Conservation (phyloP, 441 rosid species). For the Populus trichocarpa region DNA sequence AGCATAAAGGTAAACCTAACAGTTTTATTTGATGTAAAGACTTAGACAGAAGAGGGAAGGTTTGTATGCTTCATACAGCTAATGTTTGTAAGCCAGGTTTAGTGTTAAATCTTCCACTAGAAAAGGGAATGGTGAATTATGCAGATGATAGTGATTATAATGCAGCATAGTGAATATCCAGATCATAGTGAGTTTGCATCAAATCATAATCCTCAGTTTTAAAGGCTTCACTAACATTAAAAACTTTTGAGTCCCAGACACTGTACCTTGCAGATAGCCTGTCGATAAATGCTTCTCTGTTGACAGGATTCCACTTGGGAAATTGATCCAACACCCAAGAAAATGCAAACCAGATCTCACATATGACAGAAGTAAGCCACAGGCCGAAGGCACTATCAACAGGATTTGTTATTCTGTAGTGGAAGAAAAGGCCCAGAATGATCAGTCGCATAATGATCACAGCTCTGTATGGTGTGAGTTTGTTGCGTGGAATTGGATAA, state of each 20-base stretch:
- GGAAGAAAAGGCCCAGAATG: slow-evolving; percentile 87
- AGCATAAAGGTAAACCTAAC: too few species aligned
- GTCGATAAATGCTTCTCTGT: slow-evolving; percentile 60
- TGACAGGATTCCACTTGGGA: slow-evolving; percentile 89
- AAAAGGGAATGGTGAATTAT: too few species aligned
- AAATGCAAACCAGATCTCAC: slow-evolving; percentile 97
- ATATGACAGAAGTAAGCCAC: slow-evolving; percentile 93
- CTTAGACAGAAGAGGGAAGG: too few species aligned
- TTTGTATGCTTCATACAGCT: too few species aligned
- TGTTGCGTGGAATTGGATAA: too few species aligned
- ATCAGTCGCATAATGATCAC: slow-evolving; percentile 70
- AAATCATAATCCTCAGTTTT: neutral
- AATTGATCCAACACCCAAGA: slow-evolving; percentile 99
- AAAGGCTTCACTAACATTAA: neutral
- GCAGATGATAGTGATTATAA: too few species aligned
- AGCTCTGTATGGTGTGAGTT: slow-evolving; percentile 69
- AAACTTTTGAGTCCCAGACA: neutral
- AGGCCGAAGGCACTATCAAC: slow-evolving; percentile 78
- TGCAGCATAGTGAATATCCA: neutral
- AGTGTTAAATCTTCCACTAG: too few species aligned
- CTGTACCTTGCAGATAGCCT: slow-evolving; percentile 77
- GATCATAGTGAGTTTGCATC: neutral
- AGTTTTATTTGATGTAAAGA: too few species aligned
- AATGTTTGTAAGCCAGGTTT: too few species aligned
- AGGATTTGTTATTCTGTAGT: slow-evolving; percentile 82